Conservation (phyloP, 495 filamentous ascomycete genomes). For the Platismatia glauca region DNA sequence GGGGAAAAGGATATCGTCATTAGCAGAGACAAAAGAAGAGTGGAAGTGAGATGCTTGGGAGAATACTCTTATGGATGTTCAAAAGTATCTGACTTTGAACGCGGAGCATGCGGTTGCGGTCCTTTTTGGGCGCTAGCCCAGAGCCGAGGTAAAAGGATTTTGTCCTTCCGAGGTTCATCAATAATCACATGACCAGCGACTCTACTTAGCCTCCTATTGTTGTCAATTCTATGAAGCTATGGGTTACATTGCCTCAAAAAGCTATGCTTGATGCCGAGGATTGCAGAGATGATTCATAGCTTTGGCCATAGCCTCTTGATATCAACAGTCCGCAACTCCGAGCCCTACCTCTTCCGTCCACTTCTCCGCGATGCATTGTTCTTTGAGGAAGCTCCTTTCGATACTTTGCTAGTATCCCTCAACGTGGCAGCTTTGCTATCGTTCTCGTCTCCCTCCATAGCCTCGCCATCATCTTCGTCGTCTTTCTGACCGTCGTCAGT, state of each 20-base stretch:
- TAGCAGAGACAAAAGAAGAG: neutral
- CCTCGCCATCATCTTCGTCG: constrained; percentile 37
- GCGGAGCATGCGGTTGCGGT: neutral
- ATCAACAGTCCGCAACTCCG: neutral
- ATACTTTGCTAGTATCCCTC: constrained; percentile 19
- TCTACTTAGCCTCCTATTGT: neutral
- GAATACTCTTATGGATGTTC: neutral
- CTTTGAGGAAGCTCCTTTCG: constrained; percentile 23
- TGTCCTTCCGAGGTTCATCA: too few species aligned
- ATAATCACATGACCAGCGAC: too few species aligned
- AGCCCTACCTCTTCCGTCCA: constrained; percentile 29
- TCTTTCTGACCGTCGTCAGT: constrained; percentile 32
- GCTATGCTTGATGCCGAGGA: neutral
- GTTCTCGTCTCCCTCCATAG: constrained; percentile 31
- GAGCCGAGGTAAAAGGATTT: neutral
- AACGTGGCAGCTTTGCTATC: constrained; percentile 20
- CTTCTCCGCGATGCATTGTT: constrained; percentile 29
- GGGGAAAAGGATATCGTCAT: neutral
- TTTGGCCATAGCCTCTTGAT: neutral
- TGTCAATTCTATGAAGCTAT: neutral
- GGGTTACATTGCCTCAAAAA: neutral
- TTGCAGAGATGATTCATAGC: neutral
- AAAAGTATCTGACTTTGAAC: neutral
- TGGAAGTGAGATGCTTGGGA: neutral
- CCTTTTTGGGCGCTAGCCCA: neutral